Evolutionary conservation across 345 rosid genomes (phyloP), one percentile per base, ranked within the genome.

Genomic region (Psidium friedrichsthalianum): DNA sequence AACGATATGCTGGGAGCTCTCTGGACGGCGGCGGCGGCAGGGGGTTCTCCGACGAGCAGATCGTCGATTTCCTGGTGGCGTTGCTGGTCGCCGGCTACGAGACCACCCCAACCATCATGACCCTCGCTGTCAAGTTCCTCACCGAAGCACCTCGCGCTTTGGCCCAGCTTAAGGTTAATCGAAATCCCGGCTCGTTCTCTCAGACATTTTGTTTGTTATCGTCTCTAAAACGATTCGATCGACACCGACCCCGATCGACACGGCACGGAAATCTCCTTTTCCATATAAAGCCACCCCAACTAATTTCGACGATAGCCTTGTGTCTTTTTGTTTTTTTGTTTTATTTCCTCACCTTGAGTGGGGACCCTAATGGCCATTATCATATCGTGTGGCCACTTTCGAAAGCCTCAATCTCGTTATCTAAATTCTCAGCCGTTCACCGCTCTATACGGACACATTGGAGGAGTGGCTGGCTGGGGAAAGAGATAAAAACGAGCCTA

Each of bases 31-130:
- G 91, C 22, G 93, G 90, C 11, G 97, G 91, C 47, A 6, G 47
- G n/a, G 94, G 91, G 8, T 94, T 96, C 83, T 95, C 98, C 59
- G 97, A 95, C 53, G 97, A 94, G 87, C 90, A 94, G 87, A 95
- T 98, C 3, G 99, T 94, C 16, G 99, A 98, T 87, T 98, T 98
- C n/a, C 32, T 98, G 90, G 89, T 98, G 82, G 98, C 98, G 54
- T 54, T 98, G 69, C 92, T 98, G 2, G 99, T 98, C n/a, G 99
- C 99, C 15, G 99, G 98, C 84, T 96, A 98, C 84, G 99, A 98
- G 89, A 98, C 99, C 36, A 96, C 99, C 9, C 94, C 99, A 0
- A 95, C 99, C 4, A 94, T 91, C 47, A 98, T 98, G 99, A 98
- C 99, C 82, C 98, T 98, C 6, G 99, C 99, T 83, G 96, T 95